Evolutionary conservation across 805 yeast genomes (phyloP).

Genomic region (Cyberlindnera maritima): DNA sequence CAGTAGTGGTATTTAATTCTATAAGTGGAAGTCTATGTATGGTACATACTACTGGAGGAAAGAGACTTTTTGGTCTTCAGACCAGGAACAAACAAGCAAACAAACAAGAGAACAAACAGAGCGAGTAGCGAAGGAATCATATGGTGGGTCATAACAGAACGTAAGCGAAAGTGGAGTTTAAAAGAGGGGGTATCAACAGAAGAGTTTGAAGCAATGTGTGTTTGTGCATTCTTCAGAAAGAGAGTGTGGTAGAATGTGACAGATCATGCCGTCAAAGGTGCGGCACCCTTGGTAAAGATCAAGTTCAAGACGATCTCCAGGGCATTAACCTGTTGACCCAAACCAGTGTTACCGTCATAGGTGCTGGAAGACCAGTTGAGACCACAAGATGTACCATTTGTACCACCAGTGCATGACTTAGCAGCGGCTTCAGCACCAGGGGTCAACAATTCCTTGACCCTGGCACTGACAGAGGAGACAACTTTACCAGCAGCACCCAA

Average conservation of each 20-base stretch:
- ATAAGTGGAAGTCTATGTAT: too few relatives aligned
- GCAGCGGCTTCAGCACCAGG: slow-evolving; percentile 74
- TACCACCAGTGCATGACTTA: slow-evolving; percentile 80
- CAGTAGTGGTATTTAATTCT: not conserved
- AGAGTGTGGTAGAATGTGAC: too few relatives aligned
- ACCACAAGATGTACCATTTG: slow-evolving; percentile 86
- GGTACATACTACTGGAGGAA: not conserved
- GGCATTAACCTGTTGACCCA: slow-evolving; percentile 90
- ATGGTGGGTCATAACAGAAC: not conserved
- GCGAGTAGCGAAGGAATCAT: not conserved
- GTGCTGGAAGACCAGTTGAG: slow-evolving; percentile 60
- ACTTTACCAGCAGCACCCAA: slow-evolving; percentile 69
- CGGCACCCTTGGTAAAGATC: slow-evolving; percentile 28
- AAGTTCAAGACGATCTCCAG: slow-evolving; percentile 57
- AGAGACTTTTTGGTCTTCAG: not conserved
- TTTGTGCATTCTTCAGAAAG: too few relatives aligned
- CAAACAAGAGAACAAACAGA: too few relatives aligned
- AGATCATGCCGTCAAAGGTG: slow-evolving; percentile 2
- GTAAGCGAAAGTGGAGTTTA: not conserved
- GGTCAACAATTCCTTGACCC: slow-evolving; percentile 33
- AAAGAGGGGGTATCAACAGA: not conserved
- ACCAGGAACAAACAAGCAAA: not conserved
- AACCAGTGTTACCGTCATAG: slow-evolving; percentile 75
- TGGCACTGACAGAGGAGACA: slow-evolving; percentile 50
- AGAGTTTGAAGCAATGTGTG: not conserved